Base-by-base conservation (phyloP, 345 rosid genomes). In the Gynandropsis gynandra region DNA sequence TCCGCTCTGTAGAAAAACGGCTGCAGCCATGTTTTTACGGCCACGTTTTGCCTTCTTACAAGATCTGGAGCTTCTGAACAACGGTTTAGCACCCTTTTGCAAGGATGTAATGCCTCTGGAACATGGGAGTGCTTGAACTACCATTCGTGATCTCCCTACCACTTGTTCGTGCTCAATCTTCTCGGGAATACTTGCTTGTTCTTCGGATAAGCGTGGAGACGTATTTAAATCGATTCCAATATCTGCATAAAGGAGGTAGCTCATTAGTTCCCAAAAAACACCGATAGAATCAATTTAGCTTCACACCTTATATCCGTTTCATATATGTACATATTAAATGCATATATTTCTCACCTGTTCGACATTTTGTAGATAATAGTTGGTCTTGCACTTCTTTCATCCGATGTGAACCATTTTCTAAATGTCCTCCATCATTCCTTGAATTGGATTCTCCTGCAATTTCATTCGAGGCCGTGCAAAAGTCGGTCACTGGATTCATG, bases 181-280 rank as follows among this genome's bases (percentile, higher is more conserved):
- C 19, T 39, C 7, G 15, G 9, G 47, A 43, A 17, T 2, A 8
- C 3, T 24, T 10, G 29, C 31, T 51, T 58, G 53, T 11, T 50
- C 69, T 14, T 58, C 50, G 6, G 19, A 45, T 38, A 59, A 65
- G 31, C 51, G 37, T 16, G 49, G 69, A 58, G 54, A 52, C 44
- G 51, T 21, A 27, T 65, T 65, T 59, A 65, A 58, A 54, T 65
- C 64, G 39, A 65, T 39, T 44, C 24, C 64, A 6, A 6, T 6
- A 14, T 35, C 69, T 65, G 69, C 33, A 58, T 10, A 12, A 38
- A n/a, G 21, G 18, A 50, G 41, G 11, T 39, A 34, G 9, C 51
- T 42, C 21, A 24, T 2, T 2, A 5, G 29, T 24, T 24, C 2
- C 5, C 29, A 24, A 24, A 5, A 24, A 5, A 2, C 2, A 24